Base-by-base conservation (phyloP, 306 rosid species). In the Astragalus membranaceus region DNA sequence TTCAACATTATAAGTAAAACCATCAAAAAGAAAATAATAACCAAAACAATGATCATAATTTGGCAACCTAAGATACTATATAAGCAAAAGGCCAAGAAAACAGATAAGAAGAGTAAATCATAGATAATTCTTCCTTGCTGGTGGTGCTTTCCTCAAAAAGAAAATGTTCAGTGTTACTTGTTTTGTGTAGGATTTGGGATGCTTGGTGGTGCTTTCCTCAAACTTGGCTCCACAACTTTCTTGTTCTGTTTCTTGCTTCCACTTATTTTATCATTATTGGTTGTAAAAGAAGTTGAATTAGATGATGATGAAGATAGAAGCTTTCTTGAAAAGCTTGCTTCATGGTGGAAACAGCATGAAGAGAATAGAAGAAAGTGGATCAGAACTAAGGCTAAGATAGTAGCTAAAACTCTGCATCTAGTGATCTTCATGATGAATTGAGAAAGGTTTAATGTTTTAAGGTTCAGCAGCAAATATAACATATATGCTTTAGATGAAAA, bases 131-230 rank as follows among this genome's bases (percentile, higher is more conserved):
- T 44, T 59, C 67, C 51, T 68, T 29, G 69, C 26, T n/a, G 62
- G n/a, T n/a, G n/a, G n/a, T n/a, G n/a, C n/a, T n/a, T n/a, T n/a
- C n/a, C n/a, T n/a, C n/a, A n/a, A n/a, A n/a, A n/a, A n/a, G n/a
- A n/a, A n/a, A 33, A 47, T 2, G 23, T 54, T 39, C 16, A 49
- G 30, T 51, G 36, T 80, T 78, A 82, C 86, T 80, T 78, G 66
- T 87, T 87, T 74, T 87, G 92, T 4, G 78, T 87, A 57, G 92
- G 92, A 83, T 87, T 84, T 67, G 87, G 86, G n/a, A 74, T 80
- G 57, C 78, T 85, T 10, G 84, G 76, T 15, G 92, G 89, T 42
- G 82, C 83, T 76, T 33, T 80, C 77, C 77, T 82, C 60, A 85
- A 69, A 65, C 83, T 82, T 4, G 55, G 74, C 64, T 85, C 89